Evolutionary conservation across 345 rosid genomes (phyloP).

Genomic region (Balakata baccata): DNA sequence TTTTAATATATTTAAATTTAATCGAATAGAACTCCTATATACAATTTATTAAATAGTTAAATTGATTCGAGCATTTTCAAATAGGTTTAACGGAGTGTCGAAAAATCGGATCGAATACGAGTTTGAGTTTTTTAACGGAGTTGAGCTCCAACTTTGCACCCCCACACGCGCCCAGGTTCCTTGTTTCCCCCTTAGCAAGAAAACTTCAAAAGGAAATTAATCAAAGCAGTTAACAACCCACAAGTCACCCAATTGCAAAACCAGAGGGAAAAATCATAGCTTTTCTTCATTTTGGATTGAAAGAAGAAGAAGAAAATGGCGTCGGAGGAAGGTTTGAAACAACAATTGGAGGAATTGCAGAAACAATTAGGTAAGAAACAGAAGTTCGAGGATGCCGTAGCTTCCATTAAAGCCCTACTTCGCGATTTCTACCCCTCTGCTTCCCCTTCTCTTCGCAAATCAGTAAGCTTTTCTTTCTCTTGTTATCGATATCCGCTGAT

Average conservation of each 20-base stretch:
- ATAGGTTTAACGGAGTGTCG: no score
- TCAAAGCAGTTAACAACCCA: no score
- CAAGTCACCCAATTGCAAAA: no score
- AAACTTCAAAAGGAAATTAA: neutral
- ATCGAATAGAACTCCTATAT: no score
- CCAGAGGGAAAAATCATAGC: neutral
- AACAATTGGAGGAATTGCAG: slow-evolving; percentile 65
- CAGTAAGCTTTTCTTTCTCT: slow-evolving; percentile 29
- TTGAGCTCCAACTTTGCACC: no score
- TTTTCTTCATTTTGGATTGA: neutral
- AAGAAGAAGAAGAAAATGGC: neutral
- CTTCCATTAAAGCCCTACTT: slow-evolving; percentile 55
- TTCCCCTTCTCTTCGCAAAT: slow-evolving; percentile 59
- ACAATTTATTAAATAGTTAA: no score
- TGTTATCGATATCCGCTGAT: neutral
- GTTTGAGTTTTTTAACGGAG: no score
- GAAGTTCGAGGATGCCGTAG: slow-evolving; percentile 72
- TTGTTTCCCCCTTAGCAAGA: slow-evolving; percentile 26
- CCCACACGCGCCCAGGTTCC: no score
- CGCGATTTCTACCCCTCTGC: slow-evolving; percentile 51
- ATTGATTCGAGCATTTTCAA: no score
- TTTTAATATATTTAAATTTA: no score
- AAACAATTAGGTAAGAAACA: slow-evolving; percentile 76
- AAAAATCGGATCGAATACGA: no score
- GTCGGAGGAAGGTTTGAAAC: slow-evolving; percentile 53